These are phyloP conservation scores for Davidsoniella neocaledoniae DNA, from an alignment of 2,329 filamentous ascomycete species.

Conservation along the genomic window DNA sequence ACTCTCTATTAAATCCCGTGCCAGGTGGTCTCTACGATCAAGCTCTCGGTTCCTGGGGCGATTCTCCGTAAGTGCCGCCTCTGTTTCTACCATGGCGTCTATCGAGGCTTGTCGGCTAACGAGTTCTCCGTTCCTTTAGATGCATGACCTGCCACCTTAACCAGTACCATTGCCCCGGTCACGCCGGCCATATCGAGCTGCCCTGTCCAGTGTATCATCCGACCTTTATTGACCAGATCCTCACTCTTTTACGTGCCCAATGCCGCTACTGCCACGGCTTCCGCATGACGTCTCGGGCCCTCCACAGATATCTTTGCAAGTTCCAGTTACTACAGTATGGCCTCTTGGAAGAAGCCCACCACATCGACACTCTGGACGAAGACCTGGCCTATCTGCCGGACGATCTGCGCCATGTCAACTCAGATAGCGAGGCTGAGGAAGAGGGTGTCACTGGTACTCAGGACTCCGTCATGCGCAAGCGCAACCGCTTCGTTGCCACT, in stretches of 20 bases:
- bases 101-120: neutral
- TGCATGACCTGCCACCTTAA: constrained; percentile 86
- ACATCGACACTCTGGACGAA: constrained; percentile 36
- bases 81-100: neutral
- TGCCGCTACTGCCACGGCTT: constrained; percentile 85
- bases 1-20: constrained; percentile 74
- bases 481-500: constrained; percentile 49
- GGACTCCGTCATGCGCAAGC: constrained; percentile 34
- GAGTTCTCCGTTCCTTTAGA: constrained; percentile 27
- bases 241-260: constrained; percentile 69
- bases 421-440: constrained; percentile 45
- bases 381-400: constrained; percentile 27
- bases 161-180: constrained; percentile 70
- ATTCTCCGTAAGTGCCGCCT: constrained; percentile 47
- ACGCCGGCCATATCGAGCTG: constrained; percentile 88
- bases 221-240: constrained; percentile 86
- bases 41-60: constrained; percentile 77
- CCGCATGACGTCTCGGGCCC: constrained; percentile 56
- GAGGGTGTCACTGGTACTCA: constrained; percentile 37
- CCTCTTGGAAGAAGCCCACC: constrained; percentile 50
- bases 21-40: constrained; percentile 86
- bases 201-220: constrained; percentile 89
- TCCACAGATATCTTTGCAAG: constrained; percentile 71
- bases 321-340: constrained; percentile 74
- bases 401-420: constrained; percentile 22